These are phyloP conservation scores for Croton laevigatus DNA, from an alignment of 441 rosid genomes.

Conservation along the genomic window DNA sequence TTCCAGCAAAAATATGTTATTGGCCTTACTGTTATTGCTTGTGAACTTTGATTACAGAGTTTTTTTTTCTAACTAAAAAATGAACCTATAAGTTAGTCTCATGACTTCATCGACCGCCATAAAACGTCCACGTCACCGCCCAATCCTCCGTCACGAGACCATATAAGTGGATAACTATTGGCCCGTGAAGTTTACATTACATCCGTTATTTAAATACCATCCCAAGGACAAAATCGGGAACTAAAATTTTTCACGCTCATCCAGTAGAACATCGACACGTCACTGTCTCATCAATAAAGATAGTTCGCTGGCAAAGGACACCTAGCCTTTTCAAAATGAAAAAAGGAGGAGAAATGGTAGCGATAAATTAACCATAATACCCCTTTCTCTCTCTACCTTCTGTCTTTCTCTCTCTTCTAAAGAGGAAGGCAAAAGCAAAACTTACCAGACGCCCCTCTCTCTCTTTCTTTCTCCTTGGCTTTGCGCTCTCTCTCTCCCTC, in stretches of 20 bases:
- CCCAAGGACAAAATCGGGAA: conserved; percentile 23
- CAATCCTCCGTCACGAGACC: neutral
- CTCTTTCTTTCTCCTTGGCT: conserved; percentile 21
- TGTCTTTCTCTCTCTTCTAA: neutral
- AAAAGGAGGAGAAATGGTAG: conserved; percentile 3
- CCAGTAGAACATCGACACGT: conserved; percentile 31
- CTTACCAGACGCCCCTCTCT: conserved; percentile 1
- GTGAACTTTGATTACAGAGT: too few species aligned
- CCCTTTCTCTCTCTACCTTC: too few species aligned
- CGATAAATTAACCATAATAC: neutral
- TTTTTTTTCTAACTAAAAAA: too few species aligned
- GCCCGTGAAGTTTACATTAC: conserved; percentile 10
- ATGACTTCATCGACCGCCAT: neutral
- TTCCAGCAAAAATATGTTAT: too few species aligned
- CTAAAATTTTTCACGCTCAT: neutral
- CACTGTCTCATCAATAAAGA: conserved; percentile 18
- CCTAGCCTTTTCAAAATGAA: conserved; percentile 7
- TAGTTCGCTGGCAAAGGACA: conserved; percentile 28
- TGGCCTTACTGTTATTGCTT: neutral
- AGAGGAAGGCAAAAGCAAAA: neutral
- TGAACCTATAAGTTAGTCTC: neutral
- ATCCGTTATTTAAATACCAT: conserved; percentile 14
- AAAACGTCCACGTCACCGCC: neutral
- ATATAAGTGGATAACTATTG: neutral
- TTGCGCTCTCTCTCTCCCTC: conserved; percentile 2